These are phyloP conservation scores for Tetrapisispora pingtungensis DNA, from an alignment of 805 yeast genomes.

Conservation along the genomic window DNA sequence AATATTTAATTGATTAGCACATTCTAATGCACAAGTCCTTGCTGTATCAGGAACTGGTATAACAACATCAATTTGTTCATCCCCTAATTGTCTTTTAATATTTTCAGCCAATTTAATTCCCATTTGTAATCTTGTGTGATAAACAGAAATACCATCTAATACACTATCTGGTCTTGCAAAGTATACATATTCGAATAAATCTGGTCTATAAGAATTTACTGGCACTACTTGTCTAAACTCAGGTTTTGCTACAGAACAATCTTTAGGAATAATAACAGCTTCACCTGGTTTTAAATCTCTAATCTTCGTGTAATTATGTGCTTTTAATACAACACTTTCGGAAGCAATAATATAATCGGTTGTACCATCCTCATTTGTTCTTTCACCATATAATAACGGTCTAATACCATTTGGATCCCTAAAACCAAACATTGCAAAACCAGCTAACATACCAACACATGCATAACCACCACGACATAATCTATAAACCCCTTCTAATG, in stretches of 20 bases:
- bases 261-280: conserved; percentile 87
- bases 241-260: conserved; percentile 44
- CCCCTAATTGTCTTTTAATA: conserved; percentile 41
- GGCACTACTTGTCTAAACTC: conserved; percentile 82
- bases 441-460: conserved; percentile 89
- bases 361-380: conserved; percentile 56
- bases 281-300: conserved; percentile 90
- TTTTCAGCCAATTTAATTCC: conserved; percentile 79
- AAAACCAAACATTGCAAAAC: conserved; percentile 90
- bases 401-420: conserved; percentile 96
- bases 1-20: conserved; percentile 68
- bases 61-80: conserved; percentile 74
- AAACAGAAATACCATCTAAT: conserved; percentile 92
- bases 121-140: conserved; percentile 87
- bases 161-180: conserved; percentile 97
- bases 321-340: conserved; percentile 88
- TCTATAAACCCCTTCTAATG: conserved; percentile 71
- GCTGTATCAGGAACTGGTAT: conserved; percentile 98
- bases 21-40: conserved; percentile 88
- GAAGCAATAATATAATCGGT: conserved; percentile 90
- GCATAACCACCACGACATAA: conserved; percentile 95
- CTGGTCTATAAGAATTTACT: conserved; percentile 75
- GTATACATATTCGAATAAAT: conserved; percentile 93
- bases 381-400: conserved; percentile 80
- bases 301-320: conserved; percentile 73